Evolutionary conservation across 169 alveolate species (phyloP), one percentile per base, ranked within the genome.

Genomic region (Plasmodium vinckei): DNA sequence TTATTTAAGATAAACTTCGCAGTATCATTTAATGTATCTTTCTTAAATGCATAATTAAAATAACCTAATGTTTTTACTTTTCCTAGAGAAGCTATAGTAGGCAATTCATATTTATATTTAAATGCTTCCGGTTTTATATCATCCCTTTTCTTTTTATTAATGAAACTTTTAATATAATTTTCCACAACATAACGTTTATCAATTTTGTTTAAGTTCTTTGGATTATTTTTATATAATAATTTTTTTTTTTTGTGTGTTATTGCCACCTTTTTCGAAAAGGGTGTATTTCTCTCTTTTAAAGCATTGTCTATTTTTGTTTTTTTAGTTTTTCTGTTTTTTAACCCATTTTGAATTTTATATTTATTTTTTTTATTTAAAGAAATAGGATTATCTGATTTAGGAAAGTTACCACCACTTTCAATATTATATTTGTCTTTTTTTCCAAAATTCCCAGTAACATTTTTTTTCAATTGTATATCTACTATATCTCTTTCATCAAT

Each of bases 11-110:
- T 13, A 23, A 63, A 49, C 67, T 56, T 61, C 6, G 72, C 33
- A 13, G 46, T 53, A 42, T 64, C 47, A 54, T 44, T 75, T 23
- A 75, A 25, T 75, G 13, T 46, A 17, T 49, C 27, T 25, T 61
- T 77, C 15, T 75, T 53, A 75, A 57, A 63, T 63, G 44, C 49
- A 21, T 63, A 61, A 23, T 65, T 64, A 25, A 75, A 75, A 53
- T 75, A 61, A 15, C 69, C 59, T 54, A 82, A 68, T 54, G 67
- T 82, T 69, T 82, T 82, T 57, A 54, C 84, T 60, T 82, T 82
- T 68, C 90, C 90, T 47, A 82, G 60, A 9, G 90, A 82, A 56
- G 90, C 90, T 21, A 82, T 82, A 47, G 90, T 82, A 15, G 90
- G 90, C 42, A 82, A 23, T 27, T 82, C 90, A 67, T 82, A 82